Evolutionary conservation across 495 filamentous ascomycete species (phyloP).

Genomic region (Astrothelium subdiscretum): DNA sequence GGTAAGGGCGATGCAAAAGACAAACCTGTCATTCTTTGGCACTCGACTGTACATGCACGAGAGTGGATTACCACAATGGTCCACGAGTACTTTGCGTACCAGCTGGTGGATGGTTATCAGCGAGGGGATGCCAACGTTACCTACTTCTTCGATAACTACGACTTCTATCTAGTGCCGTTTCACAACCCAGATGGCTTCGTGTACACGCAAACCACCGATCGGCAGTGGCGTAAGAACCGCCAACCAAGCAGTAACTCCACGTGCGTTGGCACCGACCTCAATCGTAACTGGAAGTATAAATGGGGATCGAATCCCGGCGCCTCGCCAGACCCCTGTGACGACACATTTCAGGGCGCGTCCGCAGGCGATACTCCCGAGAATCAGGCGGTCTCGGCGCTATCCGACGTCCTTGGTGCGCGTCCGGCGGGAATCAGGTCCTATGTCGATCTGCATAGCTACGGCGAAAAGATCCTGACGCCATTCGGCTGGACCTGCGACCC

Average conservation of each 20-base stretch:
- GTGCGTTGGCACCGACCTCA: slow-evolving; percentile 49
- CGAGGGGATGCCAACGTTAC: slow-evolving; percentile 29
- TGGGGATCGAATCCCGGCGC: slow-evolving; percentile 31
- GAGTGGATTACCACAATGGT: slow-evolving; percentile 51
- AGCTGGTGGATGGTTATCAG: slow-evolving; percentile 37
- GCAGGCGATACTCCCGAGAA: slow-evolving; percentile 41
- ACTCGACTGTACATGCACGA: slow-evolving; percentile 51
- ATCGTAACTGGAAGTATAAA: slow-evolving; percentile 51
- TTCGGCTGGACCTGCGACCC: slow-evolving; percentile 37
- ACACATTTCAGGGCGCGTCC: slow-evolving; percentile 41
- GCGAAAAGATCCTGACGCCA: slow-evolving; percentile 38
- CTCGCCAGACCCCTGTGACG: slow-evolving; percentile 40
- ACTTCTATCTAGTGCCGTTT: slow-evolving; percentile 52
- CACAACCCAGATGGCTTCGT: slow-evolving; percentile 57
- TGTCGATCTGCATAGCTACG: slow-evolving; percentile 52
- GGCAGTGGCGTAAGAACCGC: slow-evolving; percentile 57
- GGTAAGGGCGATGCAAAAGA: slow-evolving; percentile 35
- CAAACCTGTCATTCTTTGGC: slow-evolving; percentile 48
- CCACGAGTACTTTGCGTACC: slow-evolving; percentile 46
- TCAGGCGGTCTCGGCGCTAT: slow-evolving; percentile 31
- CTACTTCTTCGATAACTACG: slow-evolving; percentile 43
- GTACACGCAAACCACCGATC: slow-evolving; percentile 46
- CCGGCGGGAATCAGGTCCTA: slow-evolving; percentile 43
- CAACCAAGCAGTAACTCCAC: slow-evolving; percentile 29
- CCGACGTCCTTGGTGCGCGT: slow-evolving; percentile 26